Base-by-base conservation (phyloP, 2,329 filamentous ascomycete genomes). In the Macrophomina phaseolina region DNA sequence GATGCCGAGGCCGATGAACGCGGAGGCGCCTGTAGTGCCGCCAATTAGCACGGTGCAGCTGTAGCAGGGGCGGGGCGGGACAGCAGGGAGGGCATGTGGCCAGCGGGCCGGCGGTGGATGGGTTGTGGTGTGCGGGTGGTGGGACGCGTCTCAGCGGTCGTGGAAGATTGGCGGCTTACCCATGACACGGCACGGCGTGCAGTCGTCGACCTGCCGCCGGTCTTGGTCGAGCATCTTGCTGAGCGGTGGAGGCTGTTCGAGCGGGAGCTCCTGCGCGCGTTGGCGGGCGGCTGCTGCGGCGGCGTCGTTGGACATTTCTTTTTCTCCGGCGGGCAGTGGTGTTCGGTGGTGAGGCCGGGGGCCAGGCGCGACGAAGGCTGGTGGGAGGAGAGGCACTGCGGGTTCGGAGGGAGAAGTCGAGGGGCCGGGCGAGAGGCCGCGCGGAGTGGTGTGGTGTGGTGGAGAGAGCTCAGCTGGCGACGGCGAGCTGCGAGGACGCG, bases 131-230 rank as follows among this genome's bases (percentile, higher is more conserved):
- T 14, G 14, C 8, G 14, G 23, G 46, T 28, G 4, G 30, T n/a
- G 30, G n/a, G 52, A 23, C 1, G 8, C 1, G 52, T n/a, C 6
- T 38, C 16, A 11, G 2, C 28, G 56, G 36, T 9, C 18, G 28
- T 3, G 32, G 42, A 28, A 4, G n/a, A 11, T 9, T n/a, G 23
- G 28, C 40, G 40, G 64, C 71, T 34, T 80, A 92, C 91, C 91
- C 64, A 92, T 83, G 36, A 93, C 78, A 73, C 86, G 87, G 81
- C 91, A 95, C 40, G 89, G 82, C 48, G 88, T 81, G 77, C 91
- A 94, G 79, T 94, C 86, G 69, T 91, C 76, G 67, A 53, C 14
- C 4, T 36, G 34, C 0, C 12, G 52, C 12, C 42, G 52, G 28
- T 65, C 64, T 9, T 30, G 28, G 12, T 65, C 16, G 9, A 46